Conservation (phyloP, 1,284 basidiomycete species). For the Naganishia albida region DNA sequence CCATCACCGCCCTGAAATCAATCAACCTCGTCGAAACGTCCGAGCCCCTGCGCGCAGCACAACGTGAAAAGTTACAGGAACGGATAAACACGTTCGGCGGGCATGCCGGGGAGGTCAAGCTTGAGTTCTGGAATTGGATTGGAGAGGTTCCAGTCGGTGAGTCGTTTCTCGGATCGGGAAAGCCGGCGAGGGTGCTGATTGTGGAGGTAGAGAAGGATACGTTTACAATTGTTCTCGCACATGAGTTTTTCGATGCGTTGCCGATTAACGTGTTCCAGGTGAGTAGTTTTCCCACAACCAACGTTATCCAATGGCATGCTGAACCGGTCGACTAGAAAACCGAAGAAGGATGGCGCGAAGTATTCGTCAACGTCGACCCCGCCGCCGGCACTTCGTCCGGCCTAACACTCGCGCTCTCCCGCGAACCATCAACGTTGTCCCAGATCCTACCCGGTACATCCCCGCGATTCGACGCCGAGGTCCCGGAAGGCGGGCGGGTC, state of each 20-base stretch:
- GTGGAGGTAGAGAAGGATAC: constrained; percentile 54
- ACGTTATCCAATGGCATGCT: not conserved
- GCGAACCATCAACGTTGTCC: constrained; percentile 65
- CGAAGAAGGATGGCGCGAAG: constrained; percentile 79
- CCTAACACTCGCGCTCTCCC: constrained; percentile 69
- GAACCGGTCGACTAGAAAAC: constrained; percentile 62
- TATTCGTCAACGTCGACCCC: constrained; percentile 66
- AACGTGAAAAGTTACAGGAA: constrained; percentile 61
- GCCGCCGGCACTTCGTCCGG: constrained; percentile 47
- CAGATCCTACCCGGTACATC: constrained; percentile 70
- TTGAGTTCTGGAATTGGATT: constrained; percentile 76
- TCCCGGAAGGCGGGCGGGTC: constrained; percentile 69
- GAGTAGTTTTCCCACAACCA: constrained; percentile 36
- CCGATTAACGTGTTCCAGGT: constrained; percentile 90
- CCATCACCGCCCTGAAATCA: constrained; percentile 57
- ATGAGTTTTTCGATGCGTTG: constrained; percentile 97
- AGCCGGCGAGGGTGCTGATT: not conserved
- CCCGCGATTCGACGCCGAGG: constrained; percentile 62
- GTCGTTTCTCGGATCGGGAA: constrained; percentile 29
- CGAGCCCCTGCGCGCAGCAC: constrained; percentile 64
- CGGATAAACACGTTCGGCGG: constrained; percentile 37
- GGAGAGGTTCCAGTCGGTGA: constrained; percentile 63
- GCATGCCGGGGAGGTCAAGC: constrained; percentile 44
- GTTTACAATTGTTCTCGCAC: constrained; percentile 87
- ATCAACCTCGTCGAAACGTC: constrained; percentile 84